A percentile compares a stretch with the other conserved stretches of the same genome.
Evolutionary conservation across 306 rosid genomes (phyloP).

Genomic region (Pterocarpus santalinus): DNA sequence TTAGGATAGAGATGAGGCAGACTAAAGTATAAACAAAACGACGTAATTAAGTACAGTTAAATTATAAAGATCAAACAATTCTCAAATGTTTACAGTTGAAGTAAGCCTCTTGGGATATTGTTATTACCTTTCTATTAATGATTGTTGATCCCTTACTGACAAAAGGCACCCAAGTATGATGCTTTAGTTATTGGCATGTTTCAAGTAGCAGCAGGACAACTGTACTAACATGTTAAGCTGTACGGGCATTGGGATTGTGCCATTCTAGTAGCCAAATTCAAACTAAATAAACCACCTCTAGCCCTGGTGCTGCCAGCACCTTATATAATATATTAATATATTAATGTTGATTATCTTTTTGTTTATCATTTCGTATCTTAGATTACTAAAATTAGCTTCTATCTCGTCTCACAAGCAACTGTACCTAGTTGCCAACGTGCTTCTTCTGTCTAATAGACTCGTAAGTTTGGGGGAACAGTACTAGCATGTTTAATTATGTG

Average conservation of each 20-base stretch:
- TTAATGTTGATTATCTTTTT: neutral
- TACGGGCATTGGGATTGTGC: constrained; percentile 45
- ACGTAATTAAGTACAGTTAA: constrained; percentile 1
- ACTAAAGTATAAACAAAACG: constrained; percentile 14
- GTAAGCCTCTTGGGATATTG: constrained; percentile 1
- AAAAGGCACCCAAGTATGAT: neutral
- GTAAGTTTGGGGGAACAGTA: no score
- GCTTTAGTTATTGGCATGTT: constrained; percentile 25
- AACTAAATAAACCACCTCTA: constrained; percentile 23
- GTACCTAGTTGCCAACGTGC: neutral
- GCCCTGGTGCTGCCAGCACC: neutral
- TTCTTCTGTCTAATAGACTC: neutral
- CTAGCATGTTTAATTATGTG: neutral
- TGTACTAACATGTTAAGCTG: constrained; percentile 50
- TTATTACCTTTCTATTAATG: constrained; percentile 1
- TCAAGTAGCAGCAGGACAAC: constrained; percentile 37
- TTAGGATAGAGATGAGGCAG: constrained; percentile 9
- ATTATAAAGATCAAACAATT: constrained; percentile 8
- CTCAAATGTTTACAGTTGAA: neutral
- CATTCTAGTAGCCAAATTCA: constrained; percentile 5
- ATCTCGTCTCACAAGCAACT: neutral
- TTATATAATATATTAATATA: neutral
- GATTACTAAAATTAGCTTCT: constrained; percentile 11
- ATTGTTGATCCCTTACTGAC: constrained; percentile 3
- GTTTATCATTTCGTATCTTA: neutral